Conservation (phyloP, 805 yeast genomes). For the Kodamaea kaohsiungensis region DNA sequence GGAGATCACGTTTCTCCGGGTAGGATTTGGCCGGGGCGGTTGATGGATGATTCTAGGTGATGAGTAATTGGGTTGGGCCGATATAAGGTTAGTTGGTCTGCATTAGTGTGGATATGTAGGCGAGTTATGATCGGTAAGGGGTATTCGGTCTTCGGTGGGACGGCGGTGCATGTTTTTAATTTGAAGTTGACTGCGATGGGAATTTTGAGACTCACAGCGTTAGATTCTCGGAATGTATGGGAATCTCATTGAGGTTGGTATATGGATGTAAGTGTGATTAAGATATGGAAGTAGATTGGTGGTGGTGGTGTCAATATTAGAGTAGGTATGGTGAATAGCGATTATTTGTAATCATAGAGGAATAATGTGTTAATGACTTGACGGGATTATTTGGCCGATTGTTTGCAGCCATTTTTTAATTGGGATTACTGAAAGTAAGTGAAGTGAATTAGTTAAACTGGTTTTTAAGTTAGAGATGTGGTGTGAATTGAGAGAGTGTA, state of each 20-base stretch:
- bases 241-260: background rate
- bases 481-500: too few relatives aligned
- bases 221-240: background rate
- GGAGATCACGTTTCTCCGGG: background rate
- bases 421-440: background rate
- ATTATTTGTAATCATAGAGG: too few relatives aligned
- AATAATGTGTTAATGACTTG: too few relatives aligned
- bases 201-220: background rate
- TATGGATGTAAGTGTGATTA: too few relatives aligned
- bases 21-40: background rate
- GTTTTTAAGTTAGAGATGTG: too few relatives aligned
- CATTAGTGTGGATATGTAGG: background rate
- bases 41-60: background rate
- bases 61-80: background rate
- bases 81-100: background rate
- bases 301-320: too few relatives aligned
- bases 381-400: background rate
- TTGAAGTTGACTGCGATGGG: background rate
- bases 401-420: background rate
- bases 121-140: background rate
- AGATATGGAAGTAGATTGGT: too few relatives aligned
- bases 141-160: background rate
- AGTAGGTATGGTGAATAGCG: too few relatives aligned
- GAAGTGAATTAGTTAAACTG: too few relatives aligned
- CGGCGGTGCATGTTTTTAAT: background rate